Conservation (phyloP, 805 yeast species). For the Candida sphagnicola region DNA sequence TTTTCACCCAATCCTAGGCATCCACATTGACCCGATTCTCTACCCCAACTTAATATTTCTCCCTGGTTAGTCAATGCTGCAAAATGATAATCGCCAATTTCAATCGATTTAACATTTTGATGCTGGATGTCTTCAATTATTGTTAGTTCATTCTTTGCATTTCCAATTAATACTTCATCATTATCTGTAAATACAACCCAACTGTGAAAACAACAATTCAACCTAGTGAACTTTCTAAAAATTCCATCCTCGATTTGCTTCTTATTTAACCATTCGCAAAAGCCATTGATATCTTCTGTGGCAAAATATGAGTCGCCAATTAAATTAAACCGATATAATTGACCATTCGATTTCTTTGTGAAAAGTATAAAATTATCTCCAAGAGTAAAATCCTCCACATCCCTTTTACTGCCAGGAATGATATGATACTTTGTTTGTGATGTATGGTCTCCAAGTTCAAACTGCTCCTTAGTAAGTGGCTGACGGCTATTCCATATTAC, state of each 20-base stretch:
- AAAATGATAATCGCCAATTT: slow-evolving; percentile 69
- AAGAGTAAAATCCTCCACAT: slow-evolving; percentile 51
- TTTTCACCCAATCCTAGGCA: slow-evolving; percentile 59
- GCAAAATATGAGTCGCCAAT: slow-evolving; percentile 13
- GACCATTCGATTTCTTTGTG: slow-evolving; percentile 41
- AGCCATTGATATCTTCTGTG: slow-evolving; percentile 6
- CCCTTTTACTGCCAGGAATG: slow-evolving; percentile 37
- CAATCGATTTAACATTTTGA: slow-evolving; percentile 44
- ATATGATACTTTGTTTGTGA: slow-evolving; percentile 35
- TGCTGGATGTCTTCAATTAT: slow-evolving; percentile 8
- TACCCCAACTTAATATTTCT: slow-evolving; percentile 61
- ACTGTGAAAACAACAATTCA: slow-evolving; percentile 51
- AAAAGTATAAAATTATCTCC: slow-evolving; percentile 52
- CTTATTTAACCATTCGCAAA: slow-evolving; percentile 23
- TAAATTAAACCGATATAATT: slow-evolving; percentile 31
- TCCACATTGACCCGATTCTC: slow-evolving; percentile 59
- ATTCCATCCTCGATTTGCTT: slow-evolving; percentile 13
- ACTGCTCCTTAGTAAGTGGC: slow-evolving; percentile 14
- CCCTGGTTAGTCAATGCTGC: slow-evolving; percentile 62
- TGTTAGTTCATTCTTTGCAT: slow-evolving; percentile 13
- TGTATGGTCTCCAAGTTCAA: slow-evolving; percentile 11
- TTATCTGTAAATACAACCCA: slow-evolving; percentile 55
- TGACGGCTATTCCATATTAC: slow-evolving; percentile 51
- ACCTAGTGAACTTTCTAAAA: slow-evolving; percentile 39
- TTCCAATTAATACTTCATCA: slow-evolving; percentile 44